Conservation (phyloP, 768 basidiomycete species). For the Gautieria morchelliformis region DNA sequence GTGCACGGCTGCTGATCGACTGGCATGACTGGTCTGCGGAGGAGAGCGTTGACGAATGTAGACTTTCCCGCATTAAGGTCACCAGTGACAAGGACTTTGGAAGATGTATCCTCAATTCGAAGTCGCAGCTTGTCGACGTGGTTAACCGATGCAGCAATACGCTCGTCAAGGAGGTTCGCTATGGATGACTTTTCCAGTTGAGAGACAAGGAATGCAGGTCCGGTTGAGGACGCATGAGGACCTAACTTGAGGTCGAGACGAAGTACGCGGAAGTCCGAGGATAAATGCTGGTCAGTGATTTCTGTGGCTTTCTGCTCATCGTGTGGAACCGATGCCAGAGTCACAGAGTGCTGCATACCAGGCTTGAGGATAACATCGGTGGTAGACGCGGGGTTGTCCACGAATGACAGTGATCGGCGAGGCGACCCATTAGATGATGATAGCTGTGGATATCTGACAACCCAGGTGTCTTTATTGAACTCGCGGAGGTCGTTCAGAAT, state of each 20-base stretch:
- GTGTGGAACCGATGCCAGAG: constrained; percentile 20
- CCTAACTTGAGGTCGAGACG: constrained; percentile 91
- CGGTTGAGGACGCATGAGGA: constrained; percentile 50
- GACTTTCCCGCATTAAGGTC: constrained; percentile 98
- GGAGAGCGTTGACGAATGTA: constrained; percentile 92
- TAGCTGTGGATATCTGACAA: constrained; percentile 79
- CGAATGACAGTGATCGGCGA: constrained; percentile 73
- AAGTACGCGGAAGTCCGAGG: constrained; percentile 74
- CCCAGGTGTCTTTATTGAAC: constrained; percentile 85
- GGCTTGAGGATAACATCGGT: constrained; percentile 57
- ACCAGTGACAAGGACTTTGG: constrained; percentile 95
- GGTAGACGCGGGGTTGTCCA: constrained; percentile 64
- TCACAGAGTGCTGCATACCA: constrained; percentile 48
- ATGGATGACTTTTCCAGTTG: constrained; percentile 91
- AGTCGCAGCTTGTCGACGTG: constrained; percentile 80
- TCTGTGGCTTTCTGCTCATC: constrained; percentile 29
- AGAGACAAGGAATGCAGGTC: constrained; percentile 63
- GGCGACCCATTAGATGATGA: constrained; percentile 27
- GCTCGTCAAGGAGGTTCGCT: constrained; percentile 82
- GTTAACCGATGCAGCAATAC: constrained; percentile 59
- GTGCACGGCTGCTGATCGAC: constrained; percentile 98
- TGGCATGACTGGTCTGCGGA: constrained; percentile 87
- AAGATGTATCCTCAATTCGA: constrained; percentile 85
- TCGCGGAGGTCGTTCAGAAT: constrained; percentile 61
- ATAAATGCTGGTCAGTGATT: constrained; percentile 20